phyloP scores from a whole-genome alignment of 2,329 filamentous ascomycete species.

The Blumeriella jaapii region DNA sequence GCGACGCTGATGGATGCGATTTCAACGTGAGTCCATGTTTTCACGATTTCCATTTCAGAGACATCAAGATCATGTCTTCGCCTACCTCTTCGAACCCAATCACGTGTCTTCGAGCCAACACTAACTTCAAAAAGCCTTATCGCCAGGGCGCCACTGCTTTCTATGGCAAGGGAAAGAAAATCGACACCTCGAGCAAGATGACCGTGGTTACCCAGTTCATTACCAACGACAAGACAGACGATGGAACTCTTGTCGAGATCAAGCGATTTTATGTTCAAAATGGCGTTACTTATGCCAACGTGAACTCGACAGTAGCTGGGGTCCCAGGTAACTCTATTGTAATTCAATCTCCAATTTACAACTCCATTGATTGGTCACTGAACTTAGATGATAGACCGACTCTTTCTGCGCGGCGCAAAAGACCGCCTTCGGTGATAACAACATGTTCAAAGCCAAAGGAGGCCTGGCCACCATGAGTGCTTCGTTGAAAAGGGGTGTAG shows the following conservation, averaged over 20 bases:
- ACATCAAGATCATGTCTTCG: no score
- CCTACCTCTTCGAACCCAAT: no score
- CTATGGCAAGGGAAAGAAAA: conserved; percentile 40
- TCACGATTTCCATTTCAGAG: no score
- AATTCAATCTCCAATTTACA: no score
- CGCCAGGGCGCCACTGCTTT: conserved; percentile 45
- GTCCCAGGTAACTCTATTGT: conserved; percentile 41
- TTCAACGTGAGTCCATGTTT: no score
- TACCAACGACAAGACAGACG: conserved; percentile 36
- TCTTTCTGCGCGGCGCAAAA: conserved; percentile 46
- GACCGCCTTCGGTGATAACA: conserved; percentile 41
- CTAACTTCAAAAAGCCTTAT: no score
- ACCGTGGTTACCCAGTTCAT: conserved; percentile 52
- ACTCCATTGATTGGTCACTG: no score
- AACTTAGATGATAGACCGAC: no score
- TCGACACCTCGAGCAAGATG: conserved; percentile 40
- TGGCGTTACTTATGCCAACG: conserved; percentile 40
- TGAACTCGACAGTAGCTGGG: conserved; percentile 33
- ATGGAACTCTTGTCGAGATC: conserved; percentile 41
- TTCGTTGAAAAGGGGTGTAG: conserved; percentile 44
- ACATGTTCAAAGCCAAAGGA: conserved; percentile 42
- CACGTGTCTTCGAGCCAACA: no score
- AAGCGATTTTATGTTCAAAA: conserved; percentile 46
- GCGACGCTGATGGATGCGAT: conserved; percentile 51
- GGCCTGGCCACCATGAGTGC: conserved; percentile 43